Conservation (phyloP, 164 flowering plant species). For the Aristolochia fimbriata region DNA sequence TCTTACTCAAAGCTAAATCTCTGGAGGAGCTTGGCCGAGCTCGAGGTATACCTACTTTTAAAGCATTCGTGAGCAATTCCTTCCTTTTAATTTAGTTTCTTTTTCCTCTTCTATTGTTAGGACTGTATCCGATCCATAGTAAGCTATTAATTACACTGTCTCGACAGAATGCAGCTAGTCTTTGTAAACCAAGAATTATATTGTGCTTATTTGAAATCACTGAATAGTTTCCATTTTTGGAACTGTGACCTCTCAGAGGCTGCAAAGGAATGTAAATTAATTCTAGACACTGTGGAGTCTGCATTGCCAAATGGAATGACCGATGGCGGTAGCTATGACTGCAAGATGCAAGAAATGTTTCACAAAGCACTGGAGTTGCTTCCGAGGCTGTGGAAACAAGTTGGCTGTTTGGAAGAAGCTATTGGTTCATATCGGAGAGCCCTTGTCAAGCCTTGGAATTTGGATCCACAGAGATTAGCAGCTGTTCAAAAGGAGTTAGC, state of each 20-base stretch:
- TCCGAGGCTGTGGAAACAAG: slow-evolving; percentile 65
- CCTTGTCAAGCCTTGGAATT: slow-evolving; percentile 78
- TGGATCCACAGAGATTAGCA: slow-evolving; percentile 52
- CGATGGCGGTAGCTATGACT: slow-evolving; percentile 42
- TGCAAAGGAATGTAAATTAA: slow-evolving; percentile 72
- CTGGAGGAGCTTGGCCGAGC: slow-evolving; percentile 57
- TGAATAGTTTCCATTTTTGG: not conserved
- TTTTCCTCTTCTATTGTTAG: too few relatives aligned
- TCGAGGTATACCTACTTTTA: slow-evolving; percentile 34
- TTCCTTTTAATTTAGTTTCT: too few relatives aligned
- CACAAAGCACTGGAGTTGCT: slow-evolving; percentile 83
- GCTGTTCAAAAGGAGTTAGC: slow-evolving; percentile 73
- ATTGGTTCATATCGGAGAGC: slow-evolving; percentile 70
- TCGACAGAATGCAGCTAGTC: too few relatives aligned
- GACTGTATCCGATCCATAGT: too few relatives aligned
- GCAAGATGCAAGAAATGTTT: slow-evolving; percentile 82
- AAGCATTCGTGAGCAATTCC: too few relatives aligned
- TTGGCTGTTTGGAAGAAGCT: slow-evolving; percentile 71
- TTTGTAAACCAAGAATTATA: too few relatives aligned
- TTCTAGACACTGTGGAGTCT: slow-evolving; percentile 75
- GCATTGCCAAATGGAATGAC: slow-evolving; percentile 74
- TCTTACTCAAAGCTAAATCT: slow-evolving; percentile 77
- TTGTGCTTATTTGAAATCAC: too few relatives aligned
- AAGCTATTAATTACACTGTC: too few relatives aligned
- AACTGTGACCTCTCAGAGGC: slow-evolving; percentile 38